Conservation (phyloP, 129 eudicot species). For the Lactuca sativa region DNA sequence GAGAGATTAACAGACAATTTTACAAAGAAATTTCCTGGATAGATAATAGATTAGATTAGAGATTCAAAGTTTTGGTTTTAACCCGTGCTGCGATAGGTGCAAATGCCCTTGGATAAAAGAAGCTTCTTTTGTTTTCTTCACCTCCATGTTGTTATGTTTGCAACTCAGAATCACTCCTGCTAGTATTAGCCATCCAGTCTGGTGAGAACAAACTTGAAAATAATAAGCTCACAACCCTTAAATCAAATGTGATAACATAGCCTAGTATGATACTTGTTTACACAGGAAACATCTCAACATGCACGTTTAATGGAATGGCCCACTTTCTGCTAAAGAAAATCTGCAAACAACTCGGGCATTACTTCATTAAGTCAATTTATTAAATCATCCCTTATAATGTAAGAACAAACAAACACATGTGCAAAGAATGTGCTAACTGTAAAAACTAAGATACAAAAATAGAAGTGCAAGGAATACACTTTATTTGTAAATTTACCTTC, state of each 20-base stretch:
- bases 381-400: background rate
- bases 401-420: constrained; percentile 57
- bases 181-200: constrained; percentile 99
- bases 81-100: constrained; percentile 99
- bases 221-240: too few relatives aligned
- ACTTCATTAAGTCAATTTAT: constrained; percentile 24
- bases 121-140: constrained; percentile 82
- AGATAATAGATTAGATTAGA: too few relatives aligned
- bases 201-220: constrained; percentile 40
- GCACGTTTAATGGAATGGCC: constrained; percentile 95
- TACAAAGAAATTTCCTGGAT: constrained; percentile 2
- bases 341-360: constrained; percentile 39
- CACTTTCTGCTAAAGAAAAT: constrained; percentile 97
- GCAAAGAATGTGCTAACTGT: too few relatives aligned
- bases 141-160: constrained; percentile 74
- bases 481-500: too few relatives aligned
- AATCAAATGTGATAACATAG: constrained; percentile 3
- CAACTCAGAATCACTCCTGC: constrained; percentile 76
- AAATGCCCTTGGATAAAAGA: constrained; percentile 92
- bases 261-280: constrained; percentile 86
- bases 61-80: constrained; percentile 12
- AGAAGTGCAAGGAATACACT: too few relatives aligned
- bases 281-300: constrained; percentile 98
- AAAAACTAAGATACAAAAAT: too few relatives aligned
- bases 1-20: constrained; percentile 9